A percentile compares a stretch with the other conserved stretches of the same genome.
Conservation (phyloP, 2,329 filamentous ascomycete species). For the Coccinonectria pachysandricola region DNA sequence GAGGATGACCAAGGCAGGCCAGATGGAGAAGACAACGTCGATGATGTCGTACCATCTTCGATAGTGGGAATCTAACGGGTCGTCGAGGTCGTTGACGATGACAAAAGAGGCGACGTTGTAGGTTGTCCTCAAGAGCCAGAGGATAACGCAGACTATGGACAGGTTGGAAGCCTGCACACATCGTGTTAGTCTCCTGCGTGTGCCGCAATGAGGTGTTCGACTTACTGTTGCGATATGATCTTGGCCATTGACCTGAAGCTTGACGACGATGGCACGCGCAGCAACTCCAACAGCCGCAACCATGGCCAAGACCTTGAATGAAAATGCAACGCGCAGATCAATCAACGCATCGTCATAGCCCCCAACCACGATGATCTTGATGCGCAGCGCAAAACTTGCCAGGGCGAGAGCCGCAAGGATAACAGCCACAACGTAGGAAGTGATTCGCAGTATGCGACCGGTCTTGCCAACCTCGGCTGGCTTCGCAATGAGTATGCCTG, state of each 20-base stretch:
- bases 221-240: too few species aligned
- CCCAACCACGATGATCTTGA: slow-evolving; percentile 4
- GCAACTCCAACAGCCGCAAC: slow-evolving; percentile 6
- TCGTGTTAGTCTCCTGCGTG: too few species aligned
- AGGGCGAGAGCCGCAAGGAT: slow-evolving; percentile 10
- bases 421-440: slow-evolving; percentile 6
- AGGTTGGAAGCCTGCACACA: slow-evolving; percentile 16
- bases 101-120: slow-evolving; percentile 14
- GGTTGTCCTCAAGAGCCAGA: slow-evolving; percentile 16
- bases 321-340: slow-evolving; percentile 1
- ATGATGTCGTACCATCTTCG: slow-evolving; percentile 11
- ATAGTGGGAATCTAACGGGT: background rate
- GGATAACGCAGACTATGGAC: slow-evolving; percentile 11
- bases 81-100: slow-evolving; percentile 4
- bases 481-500: slow-evolving; percentile 11
- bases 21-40: slow-evolving; percentile 13
- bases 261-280: slow-evolving; percentile 13
- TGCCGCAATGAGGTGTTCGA: too few species aligned
- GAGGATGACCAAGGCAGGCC: slow-evolving; percentile 17
- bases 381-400: slow-evolving; percentile 9
- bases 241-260: slow-evolving; percentile 7
- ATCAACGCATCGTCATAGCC: too few species aligned
- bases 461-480: slow-evolving; percentile 1
- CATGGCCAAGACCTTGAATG: slow-evolving; percentile 10
- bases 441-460: slow-evolving; percentile 8